These are phyloP conservation scores for Botrytis sinoallii DNA, from an alignment of 2,329 filamentous ascomycete species.

Conservation along the genomic window DNA sequence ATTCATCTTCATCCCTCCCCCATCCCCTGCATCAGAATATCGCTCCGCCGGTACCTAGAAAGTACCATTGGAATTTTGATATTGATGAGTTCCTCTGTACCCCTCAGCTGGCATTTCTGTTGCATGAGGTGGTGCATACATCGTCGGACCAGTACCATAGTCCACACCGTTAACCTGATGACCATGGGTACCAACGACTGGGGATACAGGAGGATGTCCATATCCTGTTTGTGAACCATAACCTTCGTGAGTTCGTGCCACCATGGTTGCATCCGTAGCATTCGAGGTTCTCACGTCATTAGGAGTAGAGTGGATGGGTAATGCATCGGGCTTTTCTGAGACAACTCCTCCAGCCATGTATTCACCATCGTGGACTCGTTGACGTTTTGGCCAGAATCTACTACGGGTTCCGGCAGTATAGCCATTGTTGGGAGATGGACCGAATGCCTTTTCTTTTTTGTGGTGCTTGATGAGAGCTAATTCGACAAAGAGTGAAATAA, in stretches of 20 bases:
- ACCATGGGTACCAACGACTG: not conserved
- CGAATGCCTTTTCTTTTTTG: constrained; percentile 70
- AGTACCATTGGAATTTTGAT: not conserved
- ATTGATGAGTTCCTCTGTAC: not conserved
- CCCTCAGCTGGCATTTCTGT: not conserved
- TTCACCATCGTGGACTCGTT: constrained; percentile 27
- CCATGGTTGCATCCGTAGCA: constrained; percentile 33
- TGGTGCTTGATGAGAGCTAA: constrained; percentile 66
- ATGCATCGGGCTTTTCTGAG: constrained; percentile 35
- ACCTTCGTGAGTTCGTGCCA: constrained; percentile 18
- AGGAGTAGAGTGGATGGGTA: constrained; percentile 42
- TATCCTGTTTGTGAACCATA: constrained; percentile 3
- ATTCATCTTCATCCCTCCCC: not conserved
- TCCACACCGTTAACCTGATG: constrained; percentile 5
- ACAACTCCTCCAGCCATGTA: constrained; percentile 26
- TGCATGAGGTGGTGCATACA: not conserved
- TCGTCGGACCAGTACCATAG: not conserved
- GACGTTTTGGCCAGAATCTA: constrained; percentile 36
- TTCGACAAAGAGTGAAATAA: constrained; percentile 68
- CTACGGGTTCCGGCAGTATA: constrained; percentile 59
- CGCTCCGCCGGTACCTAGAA: not conserved
- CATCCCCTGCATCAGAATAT: not conserved
- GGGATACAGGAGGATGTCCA: not conserved
- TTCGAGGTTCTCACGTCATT: constrained; percentile 36
- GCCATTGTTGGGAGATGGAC: constrained; percentile 61